Evolutionary conservation across 2,329 filamentous ascomycete genomes (phyloP).

Genomic region (Sarocladium strictum): DNA sequence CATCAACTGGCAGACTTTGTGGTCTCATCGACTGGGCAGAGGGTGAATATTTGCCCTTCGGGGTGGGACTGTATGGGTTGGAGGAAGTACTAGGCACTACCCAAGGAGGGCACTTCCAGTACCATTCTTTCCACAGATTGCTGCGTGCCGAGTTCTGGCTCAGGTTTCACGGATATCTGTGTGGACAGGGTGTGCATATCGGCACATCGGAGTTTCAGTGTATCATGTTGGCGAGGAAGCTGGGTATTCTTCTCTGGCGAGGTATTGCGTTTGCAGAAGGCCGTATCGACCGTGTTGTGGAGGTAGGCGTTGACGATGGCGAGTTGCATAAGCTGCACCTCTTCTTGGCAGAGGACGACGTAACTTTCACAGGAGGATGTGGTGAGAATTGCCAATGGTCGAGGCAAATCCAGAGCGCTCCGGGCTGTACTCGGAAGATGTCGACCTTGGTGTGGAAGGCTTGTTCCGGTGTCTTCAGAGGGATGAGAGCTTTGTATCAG

Average conservation of each 20-base stretch:
- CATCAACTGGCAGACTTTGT: slow-evolving; percentile 33
- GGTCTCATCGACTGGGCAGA: slow-evolving; percentile 62
- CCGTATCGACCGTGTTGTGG: slow-evolving; percentile 50
- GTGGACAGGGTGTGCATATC: not conserved
- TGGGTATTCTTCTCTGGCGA: slow-evolving; percentile 57
- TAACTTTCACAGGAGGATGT: too few relatives aligned
- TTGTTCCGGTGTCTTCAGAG: too few relatives aligned
- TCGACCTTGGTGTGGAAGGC: too few relatives aligned
- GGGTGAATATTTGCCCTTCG: slow-evolving; percentile 54
- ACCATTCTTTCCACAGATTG: slow-evolving; percentile 34
- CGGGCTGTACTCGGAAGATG: too few relatives aligned
- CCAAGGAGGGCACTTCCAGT: slow-evolving; percentile 29
- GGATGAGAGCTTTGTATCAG: too few relatives aligned
- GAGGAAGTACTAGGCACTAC: slow-evolving; percentile 52
- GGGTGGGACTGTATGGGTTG: slow-evolving; percentile 52
- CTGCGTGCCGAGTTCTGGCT: slow-evolving; percentile 47
- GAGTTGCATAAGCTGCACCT: slow-evolving; percentile 47
- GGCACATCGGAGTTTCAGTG: slow-evolving; percentile 22
- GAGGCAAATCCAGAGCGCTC: too few relatives aligned
- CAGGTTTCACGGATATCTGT: slow-evolving; percentile 27
- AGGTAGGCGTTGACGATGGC: slow-evolving; percentile 40
- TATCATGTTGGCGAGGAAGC: slow-evolving; percentile 35
- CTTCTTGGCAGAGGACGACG: too few relatives aligned
- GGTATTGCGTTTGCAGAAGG: slow-evolving; percentile 60
- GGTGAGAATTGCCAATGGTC: too few relatives aligned